Conservation (phyloP, 1,139 yeast species). For the Groenewaldozyma sp. region DNA sequence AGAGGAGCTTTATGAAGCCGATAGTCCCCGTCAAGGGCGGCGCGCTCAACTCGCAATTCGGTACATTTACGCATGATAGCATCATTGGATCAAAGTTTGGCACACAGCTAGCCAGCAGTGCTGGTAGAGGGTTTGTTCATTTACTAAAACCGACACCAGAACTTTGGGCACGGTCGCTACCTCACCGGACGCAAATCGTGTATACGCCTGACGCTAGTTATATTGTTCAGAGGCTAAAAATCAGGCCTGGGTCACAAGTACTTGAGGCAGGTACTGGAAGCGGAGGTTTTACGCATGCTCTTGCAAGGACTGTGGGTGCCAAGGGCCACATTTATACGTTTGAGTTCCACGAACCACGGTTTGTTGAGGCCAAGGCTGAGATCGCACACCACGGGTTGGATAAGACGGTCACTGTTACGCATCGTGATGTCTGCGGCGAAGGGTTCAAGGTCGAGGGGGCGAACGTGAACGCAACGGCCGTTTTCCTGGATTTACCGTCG, state of each 20-base stretch:
- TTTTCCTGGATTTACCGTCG: conserved; percentile 88
- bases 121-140: conserved; percentile 81
- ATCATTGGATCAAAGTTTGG: conserved; percentile 85
- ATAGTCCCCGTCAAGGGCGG: conserved; percentile 51
- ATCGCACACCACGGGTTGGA: conserved; percentile 61
- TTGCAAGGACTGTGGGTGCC: conserved; percentile 65
- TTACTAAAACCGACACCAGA: conserved; percentile 89
- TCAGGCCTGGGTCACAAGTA: conserved; percentile 66
- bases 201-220: conserved; percentile 93
- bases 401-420: conserved; percentile 52
- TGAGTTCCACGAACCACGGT: conserved; percentile 87
- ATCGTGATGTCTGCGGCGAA: conserved; percentile 83
- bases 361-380: conserved; percentile 66
- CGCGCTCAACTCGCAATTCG: conserved; percentile 73
- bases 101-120: conserved; percentile 70
- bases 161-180: conserved; percentile 87
- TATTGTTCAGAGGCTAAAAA: conserved; percentile 70
- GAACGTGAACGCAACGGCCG: conserved; percentile 49
- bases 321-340: conserved; percentile 67
- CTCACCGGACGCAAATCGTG: conserved; percentile 96
- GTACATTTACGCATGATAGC: conserved; percentile 69
- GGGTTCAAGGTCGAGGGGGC: conserved; percentile 56
- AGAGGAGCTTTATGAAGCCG: conserved; percentile 74
- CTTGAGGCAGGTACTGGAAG: conserved; percentile 98
- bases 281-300: conserved; percentile 89